Evolutionary conservation across 2,329 filamentous ascomycete genomes (phyloP).

Genomic region (Fusarium temperatum): DNA sequence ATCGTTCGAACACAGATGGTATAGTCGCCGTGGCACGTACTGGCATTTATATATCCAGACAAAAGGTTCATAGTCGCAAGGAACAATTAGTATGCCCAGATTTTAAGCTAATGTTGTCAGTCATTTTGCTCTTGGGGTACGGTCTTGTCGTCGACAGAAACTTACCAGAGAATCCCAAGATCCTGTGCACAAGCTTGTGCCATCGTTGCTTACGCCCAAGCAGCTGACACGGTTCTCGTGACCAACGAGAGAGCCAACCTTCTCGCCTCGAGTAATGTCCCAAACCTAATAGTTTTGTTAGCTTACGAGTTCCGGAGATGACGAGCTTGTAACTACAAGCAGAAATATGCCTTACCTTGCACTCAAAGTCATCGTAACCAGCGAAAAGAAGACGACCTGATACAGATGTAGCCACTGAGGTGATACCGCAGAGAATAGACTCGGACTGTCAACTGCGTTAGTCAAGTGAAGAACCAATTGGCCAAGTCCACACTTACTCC

Average conservation of each 20-base stretch:
- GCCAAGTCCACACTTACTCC: conserved; percentile 60
- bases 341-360: conserved; percentile 77
- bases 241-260: conserved; percentile 94
- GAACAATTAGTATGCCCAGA: conserved; percentile 78
- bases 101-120: conserved; percentile 72
- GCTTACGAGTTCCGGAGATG: not conserved
- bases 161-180: conserved; percentile 99
- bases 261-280: conserved; percentile 96
- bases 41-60: conserved; percentile 45
- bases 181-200: conserved; percentile 98
- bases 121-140: not conserved
- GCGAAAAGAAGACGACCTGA: conserved; percentile 95
- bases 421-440: conserved; percentile 97
- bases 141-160: conserved; percentile 33
- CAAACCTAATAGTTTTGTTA: conserved; percentile 74
- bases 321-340: not conserved
- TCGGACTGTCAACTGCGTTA: conserved; percentile 73
- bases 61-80: conserved; percentile 39
- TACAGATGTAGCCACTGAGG: conserved; percentile 96
- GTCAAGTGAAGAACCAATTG: conserved; percentile 6
- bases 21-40: conserved; percentile 40
- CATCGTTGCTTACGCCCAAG: conserved; percentile 97
- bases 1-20: conserved; percentile 46
- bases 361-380: conserved; percentile 98
- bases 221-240: conserved; percentile 99